Evolutionary conservation across 179 eudicot species (phyloP), one percentile per base, ranked within the genome.

Genomic region (Heliamphora pulchella): DNA sequence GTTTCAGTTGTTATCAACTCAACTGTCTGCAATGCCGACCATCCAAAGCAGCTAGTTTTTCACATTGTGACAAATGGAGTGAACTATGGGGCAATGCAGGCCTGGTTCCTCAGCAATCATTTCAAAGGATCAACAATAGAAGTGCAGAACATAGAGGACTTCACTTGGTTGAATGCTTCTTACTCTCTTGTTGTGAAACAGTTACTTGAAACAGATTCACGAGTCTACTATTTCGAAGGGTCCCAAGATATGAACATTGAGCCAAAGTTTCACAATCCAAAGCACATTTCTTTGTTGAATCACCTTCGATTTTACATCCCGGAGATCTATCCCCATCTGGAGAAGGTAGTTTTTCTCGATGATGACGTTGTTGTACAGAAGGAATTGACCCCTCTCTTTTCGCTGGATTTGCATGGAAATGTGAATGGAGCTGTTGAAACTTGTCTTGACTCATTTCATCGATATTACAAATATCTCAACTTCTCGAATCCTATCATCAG

Each of bases 361-460:
- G 94, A 91, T 77, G 94, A 91, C 65, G 87, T 89, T 64, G 87
- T 91, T 18, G 91, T 91, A 39, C 94, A 91, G 70, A 91, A 89
- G 84, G 94, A 91, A 83, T 80, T 92, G 18, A 90, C 92, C 41
- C 91, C 87, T 3, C 93, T 92, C 20, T 92, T 92, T 80, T 86
- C 91, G 10, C 76, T 92, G 81, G 95, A 91, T 70, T 83, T 92
- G 85, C 97, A 92, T 54, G 95, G 97, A 59, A 91, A 90, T 72
- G 97, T 90, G 78, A 92, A 92, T 71, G 97, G 97, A 47, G 97
- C 97, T 0, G 97, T 92, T 11, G 97, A 92, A 82, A 92, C 97
- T 31, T 92, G 97, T 77, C 91, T 92, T 4, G 97, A 92, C 83
- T 86, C 95, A 50, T 90, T 87, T 79, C 97, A 91, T 78, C 86